Conservation (phyloP, 495 filamentous ascomycete species). For the Evansstolkia leycettana region DNA sequence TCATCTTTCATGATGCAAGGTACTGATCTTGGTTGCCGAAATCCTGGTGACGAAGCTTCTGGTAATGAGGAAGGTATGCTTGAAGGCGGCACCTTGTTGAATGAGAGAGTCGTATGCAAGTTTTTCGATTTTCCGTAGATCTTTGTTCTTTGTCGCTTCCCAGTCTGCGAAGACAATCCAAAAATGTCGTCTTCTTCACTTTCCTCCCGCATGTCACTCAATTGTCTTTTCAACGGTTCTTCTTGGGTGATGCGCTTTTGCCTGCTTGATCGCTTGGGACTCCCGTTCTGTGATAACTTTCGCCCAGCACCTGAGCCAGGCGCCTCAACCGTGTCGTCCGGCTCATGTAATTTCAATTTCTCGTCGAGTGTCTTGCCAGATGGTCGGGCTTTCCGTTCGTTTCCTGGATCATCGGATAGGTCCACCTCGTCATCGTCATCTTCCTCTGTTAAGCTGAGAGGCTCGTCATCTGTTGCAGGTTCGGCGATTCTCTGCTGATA, state of each 20-base stretch:
- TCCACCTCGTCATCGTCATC: conserved; percentile 7
- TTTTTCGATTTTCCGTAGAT: conserved; percentile 9
- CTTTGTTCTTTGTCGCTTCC: conserved; percentile 11
- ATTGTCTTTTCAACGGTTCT: conserved; percentile 1
- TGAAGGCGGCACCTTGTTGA: conserved; percentile 3
- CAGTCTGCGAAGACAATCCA: conserved; percentile 9
- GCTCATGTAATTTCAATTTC: too few species aligned
- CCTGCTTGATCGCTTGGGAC: too few species aligned
- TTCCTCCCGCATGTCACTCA: conserved; percentile 3
- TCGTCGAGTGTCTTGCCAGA: conserved; percentile 9
- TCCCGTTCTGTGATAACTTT: not conserved
- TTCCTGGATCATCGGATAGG: conserved; percentile 2
- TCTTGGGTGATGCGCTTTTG: too few species aligned
- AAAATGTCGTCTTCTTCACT: conserved; percentile 8
- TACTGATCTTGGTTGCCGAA: not conserved
- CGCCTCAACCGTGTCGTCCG: too few species aligned
- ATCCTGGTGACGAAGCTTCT: conserved; percentile 1
- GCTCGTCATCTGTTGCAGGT: conserved; percentile 18
- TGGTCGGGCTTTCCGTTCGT: conserved; percentile 4
- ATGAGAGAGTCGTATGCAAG: conserved; percentile 1
- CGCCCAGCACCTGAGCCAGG: too few species aligned
- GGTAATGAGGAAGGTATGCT: conserved; percentile 7
- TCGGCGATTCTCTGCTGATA: conserved; percentile 4
- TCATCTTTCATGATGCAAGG: not conserved
- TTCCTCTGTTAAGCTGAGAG: conserved; percentile 18